These are phyloP conservation scores for Waltiozyma solani DNA, from an alignment of 1,139 yeast species.

Conservation along the genomic window DNA sequence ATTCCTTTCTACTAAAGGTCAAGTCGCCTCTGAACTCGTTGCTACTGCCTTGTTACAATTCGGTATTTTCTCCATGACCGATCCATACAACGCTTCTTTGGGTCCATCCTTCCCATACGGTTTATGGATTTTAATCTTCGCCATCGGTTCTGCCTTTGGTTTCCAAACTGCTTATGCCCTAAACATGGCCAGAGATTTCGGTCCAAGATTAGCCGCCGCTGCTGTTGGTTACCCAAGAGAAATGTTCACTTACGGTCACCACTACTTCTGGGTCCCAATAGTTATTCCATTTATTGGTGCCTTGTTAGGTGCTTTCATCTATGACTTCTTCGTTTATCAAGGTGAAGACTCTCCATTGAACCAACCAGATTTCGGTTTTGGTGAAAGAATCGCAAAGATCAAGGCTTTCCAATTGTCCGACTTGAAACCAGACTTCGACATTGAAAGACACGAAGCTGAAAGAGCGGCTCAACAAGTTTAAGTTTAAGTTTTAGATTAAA, in stretches of 20 bases:
- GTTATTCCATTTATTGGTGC: conserved; percentile 36
- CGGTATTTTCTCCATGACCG: conserved; percentile 37
- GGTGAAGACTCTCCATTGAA: conserved; percentile 40
- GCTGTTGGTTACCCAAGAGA: conserved; percentile 34
- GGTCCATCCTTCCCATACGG: conserved; percentile 34
- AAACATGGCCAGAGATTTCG: conserved; percentile 42
- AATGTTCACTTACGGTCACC: conserved; percentile 28
- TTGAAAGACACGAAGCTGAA: conserved; percentile 1
- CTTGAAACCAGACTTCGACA: conserved; percentile 16
- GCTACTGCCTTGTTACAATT: conserved; percentile 33
- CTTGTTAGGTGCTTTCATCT: conserved; percentile 32
- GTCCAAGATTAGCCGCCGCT: conserved; percentile 37
- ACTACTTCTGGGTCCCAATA: conserved; percentile 42
- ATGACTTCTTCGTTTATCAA: conserved; percentile 37
- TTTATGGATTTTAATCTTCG: conserved; percentile 31
- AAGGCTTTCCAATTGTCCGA: conserved; percentile 8
- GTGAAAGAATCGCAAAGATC: conserved; percentile 10
- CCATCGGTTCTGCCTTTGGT: conserved; percentile 35
- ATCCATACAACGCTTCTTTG: conserved; percentile 36
- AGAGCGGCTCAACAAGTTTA: not conserved
- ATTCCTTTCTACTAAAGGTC: conserved; percentile 33
- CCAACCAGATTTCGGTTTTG: conserved; percentile 25
- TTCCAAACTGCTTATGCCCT: conserved; percentile 43
- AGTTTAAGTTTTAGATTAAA: no score
- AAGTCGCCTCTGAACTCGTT: conserved; percentile 34